Evolutionary conservation across 2,329 filamentous ascomycete genomes (phyloP), one percentile per base, ranked within the genome.

Genomic region (Clarireedia hainanense): DNA sequence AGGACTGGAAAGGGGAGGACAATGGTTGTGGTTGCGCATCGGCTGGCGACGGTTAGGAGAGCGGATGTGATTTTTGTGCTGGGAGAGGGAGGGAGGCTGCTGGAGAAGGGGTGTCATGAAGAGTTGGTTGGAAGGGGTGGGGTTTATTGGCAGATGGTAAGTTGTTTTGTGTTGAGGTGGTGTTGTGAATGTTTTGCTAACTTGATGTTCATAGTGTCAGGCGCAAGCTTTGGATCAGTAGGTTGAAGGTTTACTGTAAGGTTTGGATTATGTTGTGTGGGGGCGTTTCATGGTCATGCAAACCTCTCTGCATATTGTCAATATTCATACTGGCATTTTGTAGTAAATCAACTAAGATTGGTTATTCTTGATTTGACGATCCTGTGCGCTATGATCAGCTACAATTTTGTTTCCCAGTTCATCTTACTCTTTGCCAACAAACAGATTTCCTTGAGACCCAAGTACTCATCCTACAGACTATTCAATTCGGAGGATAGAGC

Each of bases 21-120:
- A 1, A 90, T 88, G 63, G 75, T 94, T 4, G 86, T 87, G 3
- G 87, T 94, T 9, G 89, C 89, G 1, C 89, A 92, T 68, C 76
- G 88, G 15, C 74, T 92, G 47, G 85, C 85, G 0, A 92, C 86
- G 12, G 83, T 91, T 17, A 86, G 88, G 69, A 85, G 91, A 61
- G 86, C 88, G 1, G 64, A 67, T 58, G 47, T 65, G 10, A 66
- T 67, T 52, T 66, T 65, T 47, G 65, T 67, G 26, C 46, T 67
- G 10, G 64, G 64, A 2, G 63, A 63, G 24, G n/a, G 51, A 12
- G 67, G 66, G 3, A 63, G 58, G 37, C 60, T 68, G 2, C 45
- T 65, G 5, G 67, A 68, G 56, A 60, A 43, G n/a, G 65, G 66
- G 3, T 58, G 59, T 50, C 67, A 68, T 57, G 42, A 50, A 1